These are phyloP conservation scores for Gentiana macrophylla DNA, from an alignment of 257 asterid genomes.

Conservation along the genomic window DNA sequence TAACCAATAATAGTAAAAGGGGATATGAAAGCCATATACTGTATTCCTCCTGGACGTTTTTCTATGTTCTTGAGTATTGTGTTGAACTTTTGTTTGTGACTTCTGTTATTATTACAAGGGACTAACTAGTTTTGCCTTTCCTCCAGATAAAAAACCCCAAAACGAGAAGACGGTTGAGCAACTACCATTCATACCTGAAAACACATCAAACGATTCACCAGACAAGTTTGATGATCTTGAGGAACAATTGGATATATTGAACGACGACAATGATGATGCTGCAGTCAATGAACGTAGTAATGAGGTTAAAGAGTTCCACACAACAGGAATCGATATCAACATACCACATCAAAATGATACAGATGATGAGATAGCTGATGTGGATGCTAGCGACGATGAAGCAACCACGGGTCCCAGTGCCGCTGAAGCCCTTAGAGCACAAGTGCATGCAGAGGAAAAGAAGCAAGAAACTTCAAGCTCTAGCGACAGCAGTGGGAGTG, in stretches of 20 bases:
- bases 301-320: slow-evolving; percentile 38
- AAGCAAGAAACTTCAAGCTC: slow-evolving; percentile 49
- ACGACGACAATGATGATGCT: slow-evolving; percentile 44
- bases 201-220: slow-evolving; percentile 46
- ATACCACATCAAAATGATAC: slow-evolving; percentile 55
- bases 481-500: slow-evolving; percentile 61
- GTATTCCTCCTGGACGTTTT: too few species aligned
- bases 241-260: slow-evolving; percentile 68
- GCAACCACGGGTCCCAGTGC: slow-evolving; percentile 70
- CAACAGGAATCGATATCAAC: slow-evolving; percentile 72
- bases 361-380: slow-evolving; percentile 90
- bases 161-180: slow-evolving; percentile 44
- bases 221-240: slow-evolving; percentile 55
- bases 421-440: slow-evolving; percentile 90
- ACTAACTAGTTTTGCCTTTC: slow-evolving; percentile 9
- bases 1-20: too few species aligned
- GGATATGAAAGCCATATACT: too few species aligned
- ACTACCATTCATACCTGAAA: slow-evolving; percentile 37
- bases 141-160: slow-evolving; percentile 49
- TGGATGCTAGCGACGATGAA: slow-evolving; percentile 74
- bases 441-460: slow-evolving; percentile 46
- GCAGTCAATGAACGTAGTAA: slow-evolving; percentile 32
- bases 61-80: too few species aligned
- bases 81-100: too few species aligned
- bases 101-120: too few species aligned